A percentile compares a stretch with the other conserved stretches of the same genome.
phyloP scores from a whole-genome alignment of 768 basidiomycete species.

The Gloeostereum incarnatum region DNA sequence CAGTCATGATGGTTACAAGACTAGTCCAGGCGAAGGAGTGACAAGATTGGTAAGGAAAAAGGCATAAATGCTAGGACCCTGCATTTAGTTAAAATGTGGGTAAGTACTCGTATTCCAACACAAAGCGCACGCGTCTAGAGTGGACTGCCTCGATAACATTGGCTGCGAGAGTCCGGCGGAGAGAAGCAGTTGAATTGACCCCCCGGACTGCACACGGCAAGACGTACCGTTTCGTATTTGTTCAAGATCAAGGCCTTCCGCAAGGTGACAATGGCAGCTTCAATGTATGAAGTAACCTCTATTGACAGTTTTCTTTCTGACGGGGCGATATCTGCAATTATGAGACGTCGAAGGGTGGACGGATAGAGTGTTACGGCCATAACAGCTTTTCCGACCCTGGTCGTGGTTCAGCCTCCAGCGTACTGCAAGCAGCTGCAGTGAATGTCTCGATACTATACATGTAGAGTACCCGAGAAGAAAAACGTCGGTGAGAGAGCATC shows the following conservation, averaged over 20 bases:
- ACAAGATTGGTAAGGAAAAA: slow-evolving; percentile 83
- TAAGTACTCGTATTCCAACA: too few relatives aligned
- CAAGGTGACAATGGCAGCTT: slow-evolving; percentile 43
- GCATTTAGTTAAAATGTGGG: too few relatives aligned
- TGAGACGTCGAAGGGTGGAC: slow-evolving; percentile 41
- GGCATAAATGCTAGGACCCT: slow-evolving; percentile 70
- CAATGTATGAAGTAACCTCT: slow-evolving; percentile 60
- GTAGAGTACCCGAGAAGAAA: slow-evolving; percentile 87
- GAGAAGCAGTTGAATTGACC: too few relatives aligned
- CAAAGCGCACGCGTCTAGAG: too few relatives aligned
- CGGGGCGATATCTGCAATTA: slow-evolving; percentile 81
- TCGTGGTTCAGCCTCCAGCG: background rate
- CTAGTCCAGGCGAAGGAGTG: slow-evolving; percentile 18
- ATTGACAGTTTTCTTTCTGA: slow-evolving; percentile 41
- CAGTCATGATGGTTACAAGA: slow-evolving; percentile 27
- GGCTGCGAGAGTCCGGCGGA: too few relatives aligned
- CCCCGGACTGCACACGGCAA: background rate
- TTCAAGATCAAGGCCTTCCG: slow-evolving; percentile 56
- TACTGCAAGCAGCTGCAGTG: too few relatives aligned
- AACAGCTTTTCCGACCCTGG: slow-evolving; percentile 80
- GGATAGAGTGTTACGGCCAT: slow-evolving; percentile 57
- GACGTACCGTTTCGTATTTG: slow-evolving; percentile 51
- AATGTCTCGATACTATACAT: slow-evolving; percentile 33
- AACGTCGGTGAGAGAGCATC: slow-evolving; percentile 47
- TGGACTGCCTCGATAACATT: too few relatives aligned